These are phyloP conservation scores for Neurospora sp. DNA, from an alignment of 495 filamentous ascomycete species.

Conservation along the genomic window DNA sequence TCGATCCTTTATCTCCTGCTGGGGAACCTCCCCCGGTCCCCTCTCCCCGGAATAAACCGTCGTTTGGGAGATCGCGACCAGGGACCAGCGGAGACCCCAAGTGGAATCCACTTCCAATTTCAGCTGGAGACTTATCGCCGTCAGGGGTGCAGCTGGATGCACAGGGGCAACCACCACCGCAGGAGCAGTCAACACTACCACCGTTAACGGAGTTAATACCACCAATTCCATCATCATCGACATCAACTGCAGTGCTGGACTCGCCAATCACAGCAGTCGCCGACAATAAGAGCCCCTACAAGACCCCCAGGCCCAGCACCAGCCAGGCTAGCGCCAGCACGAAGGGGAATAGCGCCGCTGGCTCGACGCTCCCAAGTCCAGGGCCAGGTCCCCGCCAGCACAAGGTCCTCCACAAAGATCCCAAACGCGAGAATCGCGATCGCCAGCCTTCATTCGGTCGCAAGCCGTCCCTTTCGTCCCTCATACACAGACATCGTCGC, in stretches of 20 bases:
- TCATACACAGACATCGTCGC: constrained; percentile 25
- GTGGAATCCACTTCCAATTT: neutral
- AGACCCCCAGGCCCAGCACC: neutral
- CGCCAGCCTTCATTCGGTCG: constrained; percentile 35
- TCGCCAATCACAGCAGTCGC: neutral
- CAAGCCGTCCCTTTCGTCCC: constrained; percentile 32
- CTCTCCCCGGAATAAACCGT: neutral
- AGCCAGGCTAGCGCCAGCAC: neutral
- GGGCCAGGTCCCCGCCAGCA: constrained; percentile 11
- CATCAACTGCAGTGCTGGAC: neutral
- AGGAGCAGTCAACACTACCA: neutral
- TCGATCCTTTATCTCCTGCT: constrained; percentile 1
- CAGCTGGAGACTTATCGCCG: neutral
- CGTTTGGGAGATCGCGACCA: constrained; percentile 22
- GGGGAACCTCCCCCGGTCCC: neutral
- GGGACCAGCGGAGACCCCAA: constrained; percentile 21
- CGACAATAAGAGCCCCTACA: neutral
- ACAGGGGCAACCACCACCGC: constrained; percentile 7
- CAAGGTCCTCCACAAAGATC: constrained; percentile 23
- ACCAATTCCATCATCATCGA: neutral
- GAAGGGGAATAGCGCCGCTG: neutral
- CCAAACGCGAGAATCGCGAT: constrained; percentile 18
- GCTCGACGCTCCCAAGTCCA: neutral
- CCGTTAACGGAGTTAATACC: neutral
- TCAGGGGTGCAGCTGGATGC: constrained; percentile 6